phyloP scores from a whole-genome alignment of 2,329 filamentous ascomycete species.

The Trichothecium sympodiale region DNA sequence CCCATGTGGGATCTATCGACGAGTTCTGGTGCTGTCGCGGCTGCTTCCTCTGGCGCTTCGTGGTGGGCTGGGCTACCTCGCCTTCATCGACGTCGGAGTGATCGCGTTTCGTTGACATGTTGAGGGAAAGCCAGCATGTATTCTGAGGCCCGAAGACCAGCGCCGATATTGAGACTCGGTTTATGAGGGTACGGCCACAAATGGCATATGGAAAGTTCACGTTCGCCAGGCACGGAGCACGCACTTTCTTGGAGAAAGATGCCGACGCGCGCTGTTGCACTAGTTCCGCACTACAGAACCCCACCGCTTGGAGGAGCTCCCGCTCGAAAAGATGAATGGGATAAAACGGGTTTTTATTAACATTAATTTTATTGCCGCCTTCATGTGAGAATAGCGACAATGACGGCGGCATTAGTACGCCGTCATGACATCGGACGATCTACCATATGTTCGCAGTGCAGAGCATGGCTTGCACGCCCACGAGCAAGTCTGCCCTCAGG shows the following conservation, averaged over 20 bases:
- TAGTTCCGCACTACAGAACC: too few relatives aligned
- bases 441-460: background rate
- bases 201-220: too few relatives aligned
- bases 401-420: slow-evolving; percentile 20
- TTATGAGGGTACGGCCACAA: too few relatives aligned
- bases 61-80: slow-evolving; percentile 14
- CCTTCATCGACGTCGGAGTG: slow-evolving; percentile 17
- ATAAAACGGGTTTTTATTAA: background rate
- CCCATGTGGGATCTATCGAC: slow-evolving; percentile 52
- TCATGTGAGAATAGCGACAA: slow-evolving; percentile 8
- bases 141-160: too few relatives aligned
- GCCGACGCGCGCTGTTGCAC: too few relatives aligned
- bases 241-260: too few relatives aligned
- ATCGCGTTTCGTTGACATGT: slow-evolving; percentile 25
- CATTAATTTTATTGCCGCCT: background rate
- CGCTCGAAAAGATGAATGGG: background rate
- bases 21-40: slow-evolving; percentile 29
- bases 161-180: too few relatives aligned
- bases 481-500: slow-evolving; percentile 3
- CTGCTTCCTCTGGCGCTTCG: slow-evolving; percentile 15
- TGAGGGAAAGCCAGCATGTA: background rate
- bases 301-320: background rate
- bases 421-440: slow-evolving; percentile 8
- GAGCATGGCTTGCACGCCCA: slow-evolving; percentile 1
- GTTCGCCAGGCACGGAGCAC: too few relatives aligned